These are phyloP conservation scores for Delitschia confertaspora DNA, from an alignment of 495 filamentous ascomycete genomes.

Conservation along the genomic window DNA sequence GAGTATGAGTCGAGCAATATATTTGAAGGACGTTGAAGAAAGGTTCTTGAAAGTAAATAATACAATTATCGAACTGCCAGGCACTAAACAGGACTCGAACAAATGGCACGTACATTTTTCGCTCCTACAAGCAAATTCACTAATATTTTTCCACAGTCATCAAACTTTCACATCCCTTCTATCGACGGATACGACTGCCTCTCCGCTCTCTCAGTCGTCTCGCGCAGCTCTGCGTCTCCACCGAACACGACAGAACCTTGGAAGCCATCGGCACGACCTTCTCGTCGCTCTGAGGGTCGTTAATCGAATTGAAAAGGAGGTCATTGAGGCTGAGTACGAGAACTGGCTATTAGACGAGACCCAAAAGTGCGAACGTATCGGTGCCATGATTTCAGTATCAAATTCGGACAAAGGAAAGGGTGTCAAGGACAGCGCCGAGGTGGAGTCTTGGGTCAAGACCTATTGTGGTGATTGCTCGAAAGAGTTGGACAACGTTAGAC, in stretches of 20 bases:
- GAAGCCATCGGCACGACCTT: constrained; percentile 80
- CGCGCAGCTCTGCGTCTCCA: constrained; percentile 48
- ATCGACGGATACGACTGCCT: neutral
- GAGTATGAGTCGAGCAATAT: constrained; percentile 78
- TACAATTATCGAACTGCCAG: constrained; percentile 20
- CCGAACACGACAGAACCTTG: constrained; percentile 70
- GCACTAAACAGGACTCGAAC: constrained; percentile 31
- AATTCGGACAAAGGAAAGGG: neutral
- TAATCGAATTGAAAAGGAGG: constrained; percentile 78
- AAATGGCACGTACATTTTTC: constrained; percentile 9
- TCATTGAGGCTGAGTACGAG: constrained; percentile 80
- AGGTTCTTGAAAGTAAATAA: constrained; percentile 15
- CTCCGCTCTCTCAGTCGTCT: constrained; percentile 6
- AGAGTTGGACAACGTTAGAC: too few relatives aligned
- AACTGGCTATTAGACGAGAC: constrained; percentile 74
- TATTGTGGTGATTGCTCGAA: constrained; percentile 28
- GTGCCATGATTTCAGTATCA: constrained; percentile 38
- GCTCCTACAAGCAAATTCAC: neutral
- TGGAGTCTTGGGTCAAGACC: constrained; percentile 16
- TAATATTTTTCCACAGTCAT: constrained; percentile 5
- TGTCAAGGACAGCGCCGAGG: neutral
- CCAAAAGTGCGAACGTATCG: constrained; percentile 55
- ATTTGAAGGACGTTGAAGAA: constrained; percentile 71
- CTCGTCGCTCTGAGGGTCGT: constrained; percentile 84
- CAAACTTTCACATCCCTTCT: constrained; percentile 25